Evolutionary conservation across 1,139 yeast species (phyloP), one percentile per base, ranked within the genome.

Genomic region (Nakaseomyces bracarensis): DNA sequence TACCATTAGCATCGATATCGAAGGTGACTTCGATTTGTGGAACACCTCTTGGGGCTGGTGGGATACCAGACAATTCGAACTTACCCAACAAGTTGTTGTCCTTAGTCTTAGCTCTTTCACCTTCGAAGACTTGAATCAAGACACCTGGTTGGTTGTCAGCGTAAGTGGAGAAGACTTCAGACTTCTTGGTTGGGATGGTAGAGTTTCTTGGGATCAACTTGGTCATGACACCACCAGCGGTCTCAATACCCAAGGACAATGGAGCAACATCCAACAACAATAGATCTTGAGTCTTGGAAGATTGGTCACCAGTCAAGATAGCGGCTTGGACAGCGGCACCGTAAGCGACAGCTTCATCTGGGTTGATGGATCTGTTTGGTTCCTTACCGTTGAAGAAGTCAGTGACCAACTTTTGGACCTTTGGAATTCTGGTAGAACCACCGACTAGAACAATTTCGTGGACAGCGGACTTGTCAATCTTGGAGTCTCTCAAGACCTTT

Each of bases 291-390:
- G 93, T 79, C 68, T 71, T 71, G 45, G 89, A 80, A 50, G 82
- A 76, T 49, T 52, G 53, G 51, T 60, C 64, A 69, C 96, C 96
- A 51, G 93, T 78, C 58, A 87, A 74, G 60, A 87, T 87, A 73
- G 95, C 96, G 49, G 95, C 96, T 73, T 87, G 96, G 53, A 86
- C 95, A 55, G 96, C 95, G 49, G 96, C 96, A 77, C 96, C 96
- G 69, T 83, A 86, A 54, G 96, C 96, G 67, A 86, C 95, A 65
- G 96, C 95, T 75, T 86, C 95, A 72, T 87, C 94, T 79, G 87
- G 86, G 80, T 80, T 80, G 68, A 80, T 80, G 53, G 82, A 79
- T 78, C 82, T 82, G 76, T 82, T 83, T 67, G 84, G 85, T 70
- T 82, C 85, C 76, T 83, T 83, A 66, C 94, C 94, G 69, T 82